Conservation (phyloP, 371 early-diverging fungal species). For the Smittium culicis region DNA sequence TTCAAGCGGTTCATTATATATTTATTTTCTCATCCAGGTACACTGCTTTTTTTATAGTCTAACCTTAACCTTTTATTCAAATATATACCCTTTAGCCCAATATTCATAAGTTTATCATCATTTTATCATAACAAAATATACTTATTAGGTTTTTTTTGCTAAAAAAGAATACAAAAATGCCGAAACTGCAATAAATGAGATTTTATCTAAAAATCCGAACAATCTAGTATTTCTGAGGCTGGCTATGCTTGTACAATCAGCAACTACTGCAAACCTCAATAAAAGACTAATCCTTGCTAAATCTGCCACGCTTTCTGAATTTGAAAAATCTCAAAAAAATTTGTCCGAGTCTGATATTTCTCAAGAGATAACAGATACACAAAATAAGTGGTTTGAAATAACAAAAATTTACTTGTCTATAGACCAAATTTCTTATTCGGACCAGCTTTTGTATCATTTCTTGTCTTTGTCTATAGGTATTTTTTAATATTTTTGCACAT, state of each 20-base stretch:
- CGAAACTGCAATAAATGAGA: neutral
- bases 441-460: neutral
- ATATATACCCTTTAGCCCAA: no score
- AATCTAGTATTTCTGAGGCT: neutral
- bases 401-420: neutral
- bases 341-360: neutral
- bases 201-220: neutral
- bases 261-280: neutral
- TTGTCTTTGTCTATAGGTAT: neutral
- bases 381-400: neutral
- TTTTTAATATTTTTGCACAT: neutral
- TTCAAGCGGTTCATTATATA: neutral
- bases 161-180: conserved; percentile 10
- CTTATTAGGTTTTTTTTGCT: neutral
- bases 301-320: neutral
- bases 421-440: neutral
- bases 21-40: conserved; percentile 3
- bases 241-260: neutral
- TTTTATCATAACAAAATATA: no score
- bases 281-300: neutral
- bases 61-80: no score
- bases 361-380: neutral
- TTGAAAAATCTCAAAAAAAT: neutral
- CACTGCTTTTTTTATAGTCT: neutral
- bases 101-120: no score